A percentile compares a stretch with the other conserved stretches of the same genome.
These are phyloP conservation scores for Mortierella sp. DNA, from an alignment of 371 early-diverging fungal species.

Conservation along the genomic window DNA sequence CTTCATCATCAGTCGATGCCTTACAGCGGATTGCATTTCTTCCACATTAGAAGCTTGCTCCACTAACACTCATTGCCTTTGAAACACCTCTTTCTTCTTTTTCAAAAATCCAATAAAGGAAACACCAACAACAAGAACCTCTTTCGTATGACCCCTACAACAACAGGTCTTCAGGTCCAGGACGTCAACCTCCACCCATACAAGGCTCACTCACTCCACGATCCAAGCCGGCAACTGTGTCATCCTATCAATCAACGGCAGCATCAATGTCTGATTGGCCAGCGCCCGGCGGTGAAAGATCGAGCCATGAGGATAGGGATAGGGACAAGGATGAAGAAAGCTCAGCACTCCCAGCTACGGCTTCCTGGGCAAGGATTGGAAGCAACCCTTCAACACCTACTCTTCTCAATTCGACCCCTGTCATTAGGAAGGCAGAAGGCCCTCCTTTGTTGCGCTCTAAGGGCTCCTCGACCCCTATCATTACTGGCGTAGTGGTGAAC, in stretches of 20 bases:
- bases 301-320: slow-evolving; percentile 20
- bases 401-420: slow-evolving; percentile 28
- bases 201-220: too few species aligned
- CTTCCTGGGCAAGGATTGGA: slow-evolving; percentile 64
- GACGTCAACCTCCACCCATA: neutral
- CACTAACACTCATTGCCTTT: neutral
- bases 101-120: too few species aligned
- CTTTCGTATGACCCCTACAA: slow-evolving; percentile 13
- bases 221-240: too few species aligned
- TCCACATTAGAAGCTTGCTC: too few species aligned
- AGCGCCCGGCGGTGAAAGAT: too few species aligned
- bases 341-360: slow-evolving; percentile 66
- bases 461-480: slow-evolving; percentile 50
- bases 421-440: neutral
- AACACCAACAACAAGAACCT: slow-evolving; percentile 8
- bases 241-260: too few species aligned
- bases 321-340: neutral
- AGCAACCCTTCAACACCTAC: slow-evolving; percentile 56
- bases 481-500: slow-evolving; percentile 44
- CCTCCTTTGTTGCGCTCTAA: slow-evolving; percentile 13
- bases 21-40: too few species aligned
- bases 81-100: too few species aligned
- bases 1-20: neutral
- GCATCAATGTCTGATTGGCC: too few species aligned
- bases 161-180: slow-evolving; percentile 10